Evolutionary conservation across 768 basidiomycete genomes (phyloP).

Genomic region (Russula lepida): DNA sequence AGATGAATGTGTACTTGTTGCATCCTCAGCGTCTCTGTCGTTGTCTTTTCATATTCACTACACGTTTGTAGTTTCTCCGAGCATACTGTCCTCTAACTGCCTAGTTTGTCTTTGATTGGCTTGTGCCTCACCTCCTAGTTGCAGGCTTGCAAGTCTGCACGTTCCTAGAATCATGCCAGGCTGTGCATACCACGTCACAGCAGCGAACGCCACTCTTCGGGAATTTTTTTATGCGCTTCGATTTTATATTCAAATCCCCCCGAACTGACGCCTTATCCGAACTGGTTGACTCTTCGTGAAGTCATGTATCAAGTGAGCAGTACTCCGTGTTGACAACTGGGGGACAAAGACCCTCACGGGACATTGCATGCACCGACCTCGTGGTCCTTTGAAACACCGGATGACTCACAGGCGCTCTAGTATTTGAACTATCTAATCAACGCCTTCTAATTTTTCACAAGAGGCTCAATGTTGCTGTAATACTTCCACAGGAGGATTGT

Average conservation of each 20-base stretch:
- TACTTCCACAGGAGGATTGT: background rate
- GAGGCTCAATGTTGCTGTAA: slow-evolving; percentile 6
- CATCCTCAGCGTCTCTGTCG: slow-evolving; percentile 3
- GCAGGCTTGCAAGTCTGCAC: background rate
- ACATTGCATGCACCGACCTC: slow-evolving; percentile 13
- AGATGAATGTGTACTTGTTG: slow-evolving; percentile 24
- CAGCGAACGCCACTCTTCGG: slow-evolving; percentile 4
- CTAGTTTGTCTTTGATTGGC: background rate
- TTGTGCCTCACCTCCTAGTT: background rate
- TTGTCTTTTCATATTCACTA: slow-evolving; percentile 4
- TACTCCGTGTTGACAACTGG: background rate
- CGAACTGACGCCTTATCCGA: background rate
- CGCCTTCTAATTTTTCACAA: background rate
- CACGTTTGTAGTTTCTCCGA: slow-evolving; percentile 3
- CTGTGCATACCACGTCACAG: slow-evolving; percentile 13
- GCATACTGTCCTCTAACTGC: background rate
- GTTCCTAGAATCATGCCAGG: background rate
- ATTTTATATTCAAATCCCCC: background rate
- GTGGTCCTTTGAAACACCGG: slow-evolving; percentile 2
- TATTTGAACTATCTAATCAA: slow-evolving; percentile 10
- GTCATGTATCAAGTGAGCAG: background rate
- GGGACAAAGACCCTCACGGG: background rate
- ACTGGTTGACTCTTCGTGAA: background rate
- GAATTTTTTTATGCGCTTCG: background rate
- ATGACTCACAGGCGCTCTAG: background rate